phyloP scores from a whole-genome alignment of 2,329 filamentous ascomycete genomes.

The Juglanconis oblonga region DNA sequence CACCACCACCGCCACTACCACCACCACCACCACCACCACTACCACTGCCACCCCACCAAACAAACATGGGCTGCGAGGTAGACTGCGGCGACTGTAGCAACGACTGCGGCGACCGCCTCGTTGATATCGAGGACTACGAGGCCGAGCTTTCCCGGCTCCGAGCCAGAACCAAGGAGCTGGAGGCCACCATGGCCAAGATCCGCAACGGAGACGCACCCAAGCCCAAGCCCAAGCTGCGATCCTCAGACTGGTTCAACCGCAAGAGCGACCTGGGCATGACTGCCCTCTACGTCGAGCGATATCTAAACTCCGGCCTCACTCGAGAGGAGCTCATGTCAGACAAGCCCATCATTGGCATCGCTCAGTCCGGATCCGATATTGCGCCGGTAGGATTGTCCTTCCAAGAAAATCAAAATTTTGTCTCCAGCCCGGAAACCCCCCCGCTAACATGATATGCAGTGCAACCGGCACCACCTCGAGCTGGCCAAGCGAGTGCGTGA shows the following conservation, averaged over 20 bases:
- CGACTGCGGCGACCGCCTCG: neutral
- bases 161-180: slow-evolving; percentile 21
- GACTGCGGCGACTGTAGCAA: slow-evolving; percentile 14
- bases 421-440: too few relatives aligned
- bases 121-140: slow-evolving; percentile 27
- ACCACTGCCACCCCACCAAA: neutral
- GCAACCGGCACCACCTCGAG: slow-evolving; percentile 48
- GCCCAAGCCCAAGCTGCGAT: slow-evolving; percentile 29
- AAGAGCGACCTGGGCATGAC: slow-evolving; percentile 28
- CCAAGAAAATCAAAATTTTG: neutral
- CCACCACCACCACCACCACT: neutral
- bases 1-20: neutral
- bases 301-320: slow-evolving; percentile 48
- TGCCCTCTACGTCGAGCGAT: slow-evolving; percentile 47
- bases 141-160: slow-evolving; percentile 22
- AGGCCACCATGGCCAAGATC: slow-evolving; percentile 20
- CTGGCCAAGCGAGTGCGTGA: slow-evolving; percentile 48
- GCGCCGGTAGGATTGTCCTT: slow-evolving; percentile 28
- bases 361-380: slow-evolving; percentile 48
- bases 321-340: slow-evolving; percentile 45
- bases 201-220: neutral
- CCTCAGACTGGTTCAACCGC: slow-evolving; percentile 42
- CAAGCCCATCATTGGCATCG: slow-evolving; percentile 50
- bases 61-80: slow-evolving; percentile 11
- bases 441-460: slow-evolving; percentile 21